These are phyloP conservation scores for Backusella liffmaniae DNA, from an alignment of 192 early-diverging fungal species.

Conservation along the genomic window DNA sequence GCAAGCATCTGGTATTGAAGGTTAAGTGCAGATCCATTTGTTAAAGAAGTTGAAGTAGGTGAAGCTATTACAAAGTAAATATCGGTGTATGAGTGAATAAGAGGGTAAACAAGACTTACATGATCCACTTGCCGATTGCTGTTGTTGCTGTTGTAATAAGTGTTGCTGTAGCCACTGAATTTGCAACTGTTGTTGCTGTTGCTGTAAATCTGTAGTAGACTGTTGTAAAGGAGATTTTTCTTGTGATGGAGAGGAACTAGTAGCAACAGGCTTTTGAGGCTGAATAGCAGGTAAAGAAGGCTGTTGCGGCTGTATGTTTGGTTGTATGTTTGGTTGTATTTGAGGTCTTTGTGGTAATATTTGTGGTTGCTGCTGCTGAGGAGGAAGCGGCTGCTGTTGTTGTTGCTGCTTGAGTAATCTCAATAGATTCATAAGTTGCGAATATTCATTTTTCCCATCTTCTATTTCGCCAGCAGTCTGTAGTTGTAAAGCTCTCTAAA, in stretches of 20 bases:
- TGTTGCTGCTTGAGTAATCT: slow-evolving; percentile 33
- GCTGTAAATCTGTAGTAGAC: not conserved
- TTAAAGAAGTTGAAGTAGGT: slow-evolving; percentile 4
- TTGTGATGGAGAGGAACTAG: not conserved
- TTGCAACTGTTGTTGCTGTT: slow-evolving; percentile 20
- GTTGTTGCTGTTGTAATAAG: slow-evolving; percentile 28
- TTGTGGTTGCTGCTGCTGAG: slow-evolving; percentile 32
- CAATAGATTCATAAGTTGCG: slow-evolving; percentile 60
- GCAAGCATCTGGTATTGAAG: slow-evolving; percentile 28
- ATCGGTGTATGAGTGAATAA: not conserved
- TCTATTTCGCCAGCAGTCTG: slow-evolving; percentile 65
- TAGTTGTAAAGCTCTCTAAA: slow-evolving; percentile 29
- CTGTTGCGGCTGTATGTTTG: slow-evolving; percentile 1
- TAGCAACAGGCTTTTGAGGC: not conserved
- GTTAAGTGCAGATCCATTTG: slow-evolving; percentile 14
- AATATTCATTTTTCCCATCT: slow-evolving; percentile 70
- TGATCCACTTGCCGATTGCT: not conserved
- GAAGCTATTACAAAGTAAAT: not conserved
- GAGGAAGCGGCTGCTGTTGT: slow-evolving; percentile 25
- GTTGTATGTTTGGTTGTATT: slow-evolving; percentile 9
- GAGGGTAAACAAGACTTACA: not conserved
- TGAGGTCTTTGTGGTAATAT: not conserved
- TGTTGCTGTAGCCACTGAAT: slow-evolving; percentile 17
- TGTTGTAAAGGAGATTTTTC: not conserved
- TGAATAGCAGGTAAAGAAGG: slow-evolving; percentile 5